Percentiles rank a stretch among this genome's conserved stretches.
Conservation (phyloP, 164 flowering plant genomes). For the Stephania cephalantha region DNA sequence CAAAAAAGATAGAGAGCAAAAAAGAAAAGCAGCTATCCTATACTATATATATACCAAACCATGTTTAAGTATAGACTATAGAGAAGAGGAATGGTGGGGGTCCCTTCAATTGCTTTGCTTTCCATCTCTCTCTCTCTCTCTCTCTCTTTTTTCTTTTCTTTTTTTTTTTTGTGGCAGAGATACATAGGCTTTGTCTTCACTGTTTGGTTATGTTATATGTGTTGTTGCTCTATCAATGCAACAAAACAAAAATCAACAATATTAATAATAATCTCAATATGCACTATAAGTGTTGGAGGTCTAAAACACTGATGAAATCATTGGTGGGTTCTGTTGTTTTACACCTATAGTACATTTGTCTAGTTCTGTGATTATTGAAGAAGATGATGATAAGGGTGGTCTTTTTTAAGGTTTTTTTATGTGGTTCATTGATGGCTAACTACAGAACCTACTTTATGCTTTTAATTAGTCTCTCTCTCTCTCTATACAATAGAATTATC, state of each 20-base stretch:
- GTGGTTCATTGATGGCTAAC: background rate
- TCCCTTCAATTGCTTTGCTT: no score
- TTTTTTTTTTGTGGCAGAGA: background rate
- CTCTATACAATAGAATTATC: background rate
- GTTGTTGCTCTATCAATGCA: no score
- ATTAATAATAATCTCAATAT: no score
- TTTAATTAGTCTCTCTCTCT: background rate
- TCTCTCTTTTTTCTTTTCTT: no score
- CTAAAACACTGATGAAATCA: background rate
- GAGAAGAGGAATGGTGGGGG: no score
- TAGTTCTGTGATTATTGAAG: background rate
- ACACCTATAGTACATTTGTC: background rate
- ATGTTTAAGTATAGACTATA: no score
- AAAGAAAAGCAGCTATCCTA: slow-evolving; percentile 6
- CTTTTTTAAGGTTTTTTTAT: background rate
- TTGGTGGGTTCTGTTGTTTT: slow-evolving; percentile 3
- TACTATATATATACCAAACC: background rate
- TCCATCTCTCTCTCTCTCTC: no score
- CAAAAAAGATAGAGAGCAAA: background rate
- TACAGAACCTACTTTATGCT: background rate
- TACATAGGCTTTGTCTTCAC: background rate
- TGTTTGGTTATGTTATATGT: background rate
- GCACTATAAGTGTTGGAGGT: background rate
- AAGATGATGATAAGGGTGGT: background rate
- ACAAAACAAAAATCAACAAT: no score